phyloP scores from a whole-genome alignment of 148 eudicot species.

The Dysphania ambrosioides region DNA sequence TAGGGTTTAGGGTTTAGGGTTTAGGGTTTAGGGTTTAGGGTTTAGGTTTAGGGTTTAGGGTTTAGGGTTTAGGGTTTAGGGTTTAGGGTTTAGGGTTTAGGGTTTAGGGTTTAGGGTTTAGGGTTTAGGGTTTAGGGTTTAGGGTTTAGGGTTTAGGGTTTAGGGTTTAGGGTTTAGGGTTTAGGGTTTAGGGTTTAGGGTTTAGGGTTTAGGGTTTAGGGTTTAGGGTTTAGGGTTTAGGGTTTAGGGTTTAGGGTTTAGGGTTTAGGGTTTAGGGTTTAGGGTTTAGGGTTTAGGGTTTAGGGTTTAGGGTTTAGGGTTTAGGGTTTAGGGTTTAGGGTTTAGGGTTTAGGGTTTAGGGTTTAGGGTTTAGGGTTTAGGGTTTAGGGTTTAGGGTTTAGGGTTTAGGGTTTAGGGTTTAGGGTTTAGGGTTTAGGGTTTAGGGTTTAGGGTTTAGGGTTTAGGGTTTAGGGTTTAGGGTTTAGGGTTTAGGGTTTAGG shows the following conservation, averaged over 20 bases:
- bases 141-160: constrained; percentile 22
- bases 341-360: constrained; percentile 24
- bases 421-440: constrained; percentile 14
- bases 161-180: constrained; percentile 21
- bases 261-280: constrained; percentile 17
- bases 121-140: constrained; percentile 10
- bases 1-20: constrained; percentile 13
- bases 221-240: constrained; percentile 18
- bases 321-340: constrained; percentile 22
- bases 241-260: constrained; percentile 20
- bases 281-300: constrained; percentile 23
- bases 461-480: constrained; percentile 28
- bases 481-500: constrained; percentile 26
- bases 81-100: constrained; percentile 6
- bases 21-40: constrained; percentile 18
- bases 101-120: constrained; percentile 7
- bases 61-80: constrained; percentile 1
- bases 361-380: constrained; percentile 21
- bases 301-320: constrained; percentile 20
- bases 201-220: constrained; percentile 26
- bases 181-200: constrained; percentile 23
- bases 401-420: constrained; percentile 21
- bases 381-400: constrained; percentile 19
- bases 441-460: constrained; percentile 23
- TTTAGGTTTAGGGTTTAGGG: constrained; percentile 16